Evolutionary conservation across 1,284 basidiomycete species (phyloP).

Genomic region (Schizophyllum amplum): DNA sequence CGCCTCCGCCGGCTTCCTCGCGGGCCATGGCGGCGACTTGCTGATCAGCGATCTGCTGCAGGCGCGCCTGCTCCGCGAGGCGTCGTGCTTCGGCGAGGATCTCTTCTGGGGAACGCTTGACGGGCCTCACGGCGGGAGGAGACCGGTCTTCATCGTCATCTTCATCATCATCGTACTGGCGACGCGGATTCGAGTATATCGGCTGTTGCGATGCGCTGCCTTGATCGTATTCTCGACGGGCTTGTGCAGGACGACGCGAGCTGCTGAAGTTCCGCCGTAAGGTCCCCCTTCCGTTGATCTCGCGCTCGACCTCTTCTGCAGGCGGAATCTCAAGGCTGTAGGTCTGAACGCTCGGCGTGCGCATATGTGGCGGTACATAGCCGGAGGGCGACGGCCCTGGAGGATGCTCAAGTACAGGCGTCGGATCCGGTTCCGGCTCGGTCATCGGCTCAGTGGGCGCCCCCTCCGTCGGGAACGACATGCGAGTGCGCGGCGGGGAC

Average conservation of each 20-base stretch:
- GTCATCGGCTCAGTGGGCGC: not conserved
- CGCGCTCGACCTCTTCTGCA: not conserved
- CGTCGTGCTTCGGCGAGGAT: not conserved
- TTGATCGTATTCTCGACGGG: too few relatives aligned
- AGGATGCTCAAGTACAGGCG: not conserved
- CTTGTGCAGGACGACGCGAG: too few relatives aligned
- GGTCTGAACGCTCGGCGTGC: not conserved
- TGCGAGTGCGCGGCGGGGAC: not conserved
- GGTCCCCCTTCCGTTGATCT: not conserved
- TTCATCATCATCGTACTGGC: not conserved
- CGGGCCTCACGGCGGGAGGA: too few relatives aligned
- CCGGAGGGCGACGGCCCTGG: not conserved
- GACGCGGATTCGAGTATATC: not conserved
- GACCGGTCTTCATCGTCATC: not conserved
- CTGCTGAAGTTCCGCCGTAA: not conserved
- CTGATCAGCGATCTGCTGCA: not conserved
- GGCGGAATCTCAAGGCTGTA: not conserved
- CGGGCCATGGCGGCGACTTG: not conserved
- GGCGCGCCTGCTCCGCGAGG: not conserved
- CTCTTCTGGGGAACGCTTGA: not conserved
- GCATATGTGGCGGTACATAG: not conserved
- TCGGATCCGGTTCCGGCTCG: not conserved
- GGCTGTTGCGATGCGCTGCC: too few relatives aligned
- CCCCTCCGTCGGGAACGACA: not conserved
- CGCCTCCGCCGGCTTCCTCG: not conserved